Evolutionary conservation across 2,329 filamentous ascomycete genomes (phyloP), one percentile per base, ranked within the genome.

Genomic region (Onygena corvina): DNA sequence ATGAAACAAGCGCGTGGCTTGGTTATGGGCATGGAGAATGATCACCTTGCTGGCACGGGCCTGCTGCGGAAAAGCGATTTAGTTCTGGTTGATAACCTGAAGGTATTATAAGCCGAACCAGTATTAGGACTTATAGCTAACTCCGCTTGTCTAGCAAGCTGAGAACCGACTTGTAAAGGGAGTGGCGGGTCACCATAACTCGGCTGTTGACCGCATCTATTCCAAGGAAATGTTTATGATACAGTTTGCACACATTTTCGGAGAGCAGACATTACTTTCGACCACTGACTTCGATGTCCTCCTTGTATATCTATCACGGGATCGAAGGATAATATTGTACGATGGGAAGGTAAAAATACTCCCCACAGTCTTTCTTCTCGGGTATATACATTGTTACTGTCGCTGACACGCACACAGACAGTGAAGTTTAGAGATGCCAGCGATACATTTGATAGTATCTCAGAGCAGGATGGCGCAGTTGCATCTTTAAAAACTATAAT

Each of bases 401-500:
- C 29, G 20, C 47, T 54, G 55, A 63, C 74, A 20, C 56, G 62
- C 1, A 64, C 70, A 3, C 67, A 79, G 55, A 86, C 81, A 0
- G 75, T 98, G 57, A 89, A 85, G 62, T 81, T 96, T 64, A 83
- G 78, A 58, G 66, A 67, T 0, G 62, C 75, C 0, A 70, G 72
- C 2, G 73, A 77, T 47, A 56, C 61, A 1, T 60, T 66, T 1
- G 57, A 62, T 9, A 66, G 72, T 1, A 82, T 96, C 55, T 85
- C 84, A 0, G 71, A 81, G 50, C 83, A 93, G 58, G 92, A 98
- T 67, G 71, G 73, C 3, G 84, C 86, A 0, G 86, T 95, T 54
- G 88, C 88, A 1, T 83, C 84, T 46, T 74, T 98, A 12, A 81
- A 83, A 53, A 76, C 81, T 16, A 80, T 94, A 53, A 82, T 87